Conservation (phyloP, 441 rosid genomes). For the Pelargonium cotyledonis region DNA sequence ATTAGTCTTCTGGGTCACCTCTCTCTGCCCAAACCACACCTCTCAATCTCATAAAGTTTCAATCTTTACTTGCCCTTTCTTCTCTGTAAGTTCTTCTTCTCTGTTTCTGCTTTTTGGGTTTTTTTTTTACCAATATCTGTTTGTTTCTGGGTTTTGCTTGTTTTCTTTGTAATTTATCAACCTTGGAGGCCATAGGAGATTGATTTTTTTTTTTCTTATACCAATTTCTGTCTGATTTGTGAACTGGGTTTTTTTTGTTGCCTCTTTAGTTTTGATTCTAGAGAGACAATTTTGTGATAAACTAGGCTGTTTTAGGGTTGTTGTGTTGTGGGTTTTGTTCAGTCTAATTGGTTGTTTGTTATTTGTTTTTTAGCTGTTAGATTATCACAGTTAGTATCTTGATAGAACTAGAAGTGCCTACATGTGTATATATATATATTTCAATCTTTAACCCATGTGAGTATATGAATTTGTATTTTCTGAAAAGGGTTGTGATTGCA, state of each 20-base stretch:
- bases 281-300: neutral
- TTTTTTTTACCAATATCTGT: neutral
- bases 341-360: neutral
- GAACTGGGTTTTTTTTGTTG: constrained; percentile 5
- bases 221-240: constrained; percentile 8
- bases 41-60: constrained; percentile 15
- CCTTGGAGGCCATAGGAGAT: neutral
- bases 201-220: too few species aligned
- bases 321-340: constrained; percentile 10
- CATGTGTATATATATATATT: neutral
- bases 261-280: neutral
- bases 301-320: neutral
- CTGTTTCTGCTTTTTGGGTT: constrained; percentile 6
- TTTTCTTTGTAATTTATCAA: constrained; percentile 4
- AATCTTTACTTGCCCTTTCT: neutral
- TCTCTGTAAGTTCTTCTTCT: constrained; percentile 4
- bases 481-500: constrained; percentile 1
- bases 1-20: constrained; percentile 10
- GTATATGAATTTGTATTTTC: constrained; percentile 13
- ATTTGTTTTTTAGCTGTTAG: neutral
- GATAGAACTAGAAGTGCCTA: constrained; percentile 9
- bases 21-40: constrained; percentile 1
- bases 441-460: constrained; percentile 10
- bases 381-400: constrained; percentile 8
- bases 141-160: constrained; percentile 8